Evolutionary conservation across 495 filamentous ascomycete genomes (phyloP).

Genomic region (Penicillium coffeae): DNA sequence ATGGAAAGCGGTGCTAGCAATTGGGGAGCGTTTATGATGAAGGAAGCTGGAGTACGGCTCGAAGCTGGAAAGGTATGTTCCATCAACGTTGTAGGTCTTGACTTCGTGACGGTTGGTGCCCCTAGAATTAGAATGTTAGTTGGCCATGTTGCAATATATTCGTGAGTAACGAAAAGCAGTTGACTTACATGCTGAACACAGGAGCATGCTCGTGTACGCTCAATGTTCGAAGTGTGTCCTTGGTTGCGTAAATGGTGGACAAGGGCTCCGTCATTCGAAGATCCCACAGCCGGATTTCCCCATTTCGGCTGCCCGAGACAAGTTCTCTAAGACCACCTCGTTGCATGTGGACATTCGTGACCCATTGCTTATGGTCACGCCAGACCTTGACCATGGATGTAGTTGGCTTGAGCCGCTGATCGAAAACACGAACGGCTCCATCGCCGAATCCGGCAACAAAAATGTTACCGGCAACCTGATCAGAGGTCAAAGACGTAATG

Average conservation of each 20-base stretch:
- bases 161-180: neutral
- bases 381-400: constrained; percentile 91
- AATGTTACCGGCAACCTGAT: constrained; percentile 93
- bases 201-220: constrained; percentile 96
- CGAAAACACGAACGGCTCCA: constrained; percentile 92
- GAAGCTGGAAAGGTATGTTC: constrained; percentile 67
- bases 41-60: constrained; percentile 90
- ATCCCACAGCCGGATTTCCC: constrained; percentile 95
- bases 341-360: constrained; percentile 95
- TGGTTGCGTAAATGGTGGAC: constrained; percentile 69
- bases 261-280: constrained; percentile 77
- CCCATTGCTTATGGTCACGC: constrained; percentile 93
- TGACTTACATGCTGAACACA: constrained; percentile 88
- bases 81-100: constrained; percentile 86
- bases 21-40: constrained; percentile 71
- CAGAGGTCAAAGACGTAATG: constrained; percentile 91
- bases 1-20: constrained; percentile 89
- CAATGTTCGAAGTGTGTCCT: constrained; percentile 73
- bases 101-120: constrained; percentile 84
- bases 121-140: constrained; percentile 40
- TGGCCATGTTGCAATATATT: neutral
- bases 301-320: constrained; percentile 79
- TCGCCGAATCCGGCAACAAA: constrained; percentile 97
- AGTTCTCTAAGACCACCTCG: constrained; percentile 89
- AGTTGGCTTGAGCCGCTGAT: constrained; percentile 75